Evolutionary conservation across 192 early-diverging fungal genomes (phyloP), one percentile per base, ranked within the genome.

Genomic region (Entomortierella chlamydospora): DNA sequence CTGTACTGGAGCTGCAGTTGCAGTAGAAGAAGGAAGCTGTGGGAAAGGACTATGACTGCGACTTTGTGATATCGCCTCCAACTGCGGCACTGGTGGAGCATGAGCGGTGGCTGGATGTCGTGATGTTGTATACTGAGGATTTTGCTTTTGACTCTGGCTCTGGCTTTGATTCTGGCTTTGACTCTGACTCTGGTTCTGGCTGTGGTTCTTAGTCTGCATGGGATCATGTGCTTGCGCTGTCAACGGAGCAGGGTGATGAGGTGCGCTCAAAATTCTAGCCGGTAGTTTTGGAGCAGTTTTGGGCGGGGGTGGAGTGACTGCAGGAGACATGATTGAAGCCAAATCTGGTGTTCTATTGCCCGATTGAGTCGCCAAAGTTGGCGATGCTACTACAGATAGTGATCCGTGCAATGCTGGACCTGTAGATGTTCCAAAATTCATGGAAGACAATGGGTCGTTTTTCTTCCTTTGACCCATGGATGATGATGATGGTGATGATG

Each of bases 241-340:
- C 56, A 17, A 25, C 25, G 34, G 22, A 42, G 8, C 42, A 7
- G 25, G 22, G 9, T 59, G 33, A 6, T 59, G 57, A 3, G 57
- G 57, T 25, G 39, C 23, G 22, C 42, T 59, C 39, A 43, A 20
- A 25, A 59, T 59, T 30, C 57, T 59, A 2, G 57, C 17, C 6
- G 57, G 57, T 17, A 59, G 41, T 39, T 59, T 59, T 39, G 57
- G 57, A 4, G 57, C 37, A 23, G 18, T 29, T 39, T 59, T 59
- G 57, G 57, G 39, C 4, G 39, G 37, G 3, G 30, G 2, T 33
- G 56, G 56, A 17, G 30, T 18, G 2, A 59, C 6, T 23, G n/a
- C 22, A 1, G 34, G 23, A 37, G 57, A 39, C 33, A 57, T 34
- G 30, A 1, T 42, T 22, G 57, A 13, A 23, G 45, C 12, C 20